Evolutionary conservation across 1,139 yeast species (phyloP).

Genomic region (Sugiyamaella sp.): DNA sequence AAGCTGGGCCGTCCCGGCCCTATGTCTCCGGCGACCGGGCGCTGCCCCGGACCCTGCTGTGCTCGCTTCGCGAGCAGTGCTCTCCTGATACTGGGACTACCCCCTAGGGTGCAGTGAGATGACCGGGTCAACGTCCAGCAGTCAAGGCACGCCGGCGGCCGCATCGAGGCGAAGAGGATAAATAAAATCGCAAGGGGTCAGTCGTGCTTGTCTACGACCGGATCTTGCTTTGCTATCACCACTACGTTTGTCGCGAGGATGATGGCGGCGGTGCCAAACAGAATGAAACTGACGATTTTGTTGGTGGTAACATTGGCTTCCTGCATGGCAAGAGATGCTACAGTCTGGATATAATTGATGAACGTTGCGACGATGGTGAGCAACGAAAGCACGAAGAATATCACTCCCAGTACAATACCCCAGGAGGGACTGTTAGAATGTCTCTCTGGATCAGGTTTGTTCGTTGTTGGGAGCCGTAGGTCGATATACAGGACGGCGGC

Average conservation of each 20-base stretch:
- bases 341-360: conserved; percentile 32
- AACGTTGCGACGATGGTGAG: conserved; percentile 29
- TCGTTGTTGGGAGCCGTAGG: conserved; percentile 25
- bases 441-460: not conserved
- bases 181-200: no score
- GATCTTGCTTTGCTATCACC: conserved; percentile 21
- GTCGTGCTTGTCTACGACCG: no score
- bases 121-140: no score
- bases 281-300: conserved; percentile 24
- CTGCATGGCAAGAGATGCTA: conserved; percentile 33
- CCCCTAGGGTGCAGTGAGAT: no score
- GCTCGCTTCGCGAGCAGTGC: no score
- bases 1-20: no score
- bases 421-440: conserved; percentile 23
- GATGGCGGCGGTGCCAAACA: conserved; percentile 29
- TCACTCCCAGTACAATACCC: conserved; percentile 25
- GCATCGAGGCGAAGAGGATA: no score
- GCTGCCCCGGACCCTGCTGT: no score
- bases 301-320: conserved; percentile 32
- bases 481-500: conserved; percentile 36
- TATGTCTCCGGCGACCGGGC: no score
- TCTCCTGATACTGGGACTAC: no score
- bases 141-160: no score
- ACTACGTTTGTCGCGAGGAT: conserved; percentile 33
- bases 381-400: conserved; percentile 32